Evolutionary conservation across 2,329 filamentous ascomycete genomes (phyloP).

Genomic region (Paecilomyces niveus): DNA sequence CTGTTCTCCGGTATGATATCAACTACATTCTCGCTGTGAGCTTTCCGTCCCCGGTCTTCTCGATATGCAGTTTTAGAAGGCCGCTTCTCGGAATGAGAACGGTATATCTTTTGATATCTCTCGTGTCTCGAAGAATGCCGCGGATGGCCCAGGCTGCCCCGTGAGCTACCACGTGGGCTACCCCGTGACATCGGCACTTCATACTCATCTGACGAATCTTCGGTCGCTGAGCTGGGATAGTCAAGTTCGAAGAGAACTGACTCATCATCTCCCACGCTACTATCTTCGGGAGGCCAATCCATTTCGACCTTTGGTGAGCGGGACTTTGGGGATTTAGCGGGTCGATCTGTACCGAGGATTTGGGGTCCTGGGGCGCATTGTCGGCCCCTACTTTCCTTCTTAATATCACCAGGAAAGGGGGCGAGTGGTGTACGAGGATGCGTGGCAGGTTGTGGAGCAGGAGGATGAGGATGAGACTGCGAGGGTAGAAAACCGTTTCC

Average conservation of each 20-base stretch:
- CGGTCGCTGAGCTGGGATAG: constrained; percentile 19
- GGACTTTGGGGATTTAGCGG: constrained; percentile 5
- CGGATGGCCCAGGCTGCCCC: constrained; percentile 12
- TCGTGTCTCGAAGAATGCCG: constrained; percentile 13
- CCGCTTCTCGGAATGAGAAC: constrained; percentile 19
- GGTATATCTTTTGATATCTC: constrained; percentile 13
- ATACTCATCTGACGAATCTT: constrained; percentile 17
- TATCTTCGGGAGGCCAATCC: constrained; percentile 11
- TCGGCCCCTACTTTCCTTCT: constrained; percentile 1
- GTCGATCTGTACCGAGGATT: background rate
- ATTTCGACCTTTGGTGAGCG: constrained; percentile 3
- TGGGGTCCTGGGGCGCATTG: constrained; percentile 2
- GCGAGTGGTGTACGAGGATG: background rate
- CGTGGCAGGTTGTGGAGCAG: background rate
- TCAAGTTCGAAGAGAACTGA: constrained; percentile 20
- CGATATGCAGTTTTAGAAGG: constrained; percentile 4
- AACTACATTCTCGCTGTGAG: constrained; percentile 12
- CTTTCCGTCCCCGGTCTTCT: background rate
- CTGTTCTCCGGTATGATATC: constrained; percentile 19
- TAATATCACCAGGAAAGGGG: background rate
- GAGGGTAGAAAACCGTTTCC: background rate
- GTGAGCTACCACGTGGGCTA: constrained; percentile 12
- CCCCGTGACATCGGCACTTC: constrained; percentile 9
- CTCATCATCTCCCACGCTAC: constrained; percentile 23
- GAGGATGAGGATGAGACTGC: background rate